These are phyloP conservation scores for Apostasia shenzhenica DNA, from an alignment of 106 monocot species.

Conservation along the genomic window DNA sequence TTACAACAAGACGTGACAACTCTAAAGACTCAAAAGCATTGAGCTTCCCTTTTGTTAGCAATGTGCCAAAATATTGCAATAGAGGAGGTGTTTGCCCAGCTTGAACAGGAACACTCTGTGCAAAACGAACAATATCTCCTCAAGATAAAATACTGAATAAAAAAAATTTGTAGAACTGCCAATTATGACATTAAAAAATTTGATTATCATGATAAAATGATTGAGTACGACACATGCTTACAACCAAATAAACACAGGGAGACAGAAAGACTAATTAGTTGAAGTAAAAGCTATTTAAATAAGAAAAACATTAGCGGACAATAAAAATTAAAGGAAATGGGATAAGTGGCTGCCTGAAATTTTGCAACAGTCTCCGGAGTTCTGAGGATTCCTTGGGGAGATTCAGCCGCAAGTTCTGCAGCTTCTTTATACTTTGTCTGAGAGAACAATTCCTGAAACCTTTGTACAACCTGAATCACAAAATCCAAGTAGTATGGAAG, in stretches of 20 bases:
- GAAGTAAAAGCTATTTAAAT: not conserved
- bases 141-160: not conserved
- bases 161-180: too few species aligned
- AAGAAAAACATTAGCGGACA: too few species aligned
- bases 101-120: conserved; percentile 98
- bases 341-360: conserved; percentile 60
- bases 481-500: not conserved
- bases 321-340: not conserved
- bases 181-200: too few species aligned
- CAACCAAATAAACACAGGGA: not conserved
- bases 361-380: conserved; percentile 96
- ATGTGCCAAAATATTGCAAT: conserved; percentile 94
- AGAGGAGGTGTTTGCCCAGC: conserved; percentile 93
- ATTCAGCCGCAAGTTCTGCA: conserved; percentile 97
- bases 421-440: conserved; percentile 99
- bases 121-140: not conserved
- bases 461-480: conserved; percentile 76
- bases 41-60: conserved; percentile 86
- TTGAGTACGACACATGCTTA: too few species aligned
- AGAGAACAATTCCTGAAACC: conserved; percentile 92
- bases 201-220: too few species aligned
- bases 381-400: conserved; percentile 88
- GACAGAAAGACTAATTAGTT: not conserved
- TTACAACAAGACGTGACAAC: conserved; percentile 94
- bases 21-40: conserved; percentile 97